These are phyloP conservation scores for Phylloporus rhodoxanthus DNA, from an alignment of 768 basidiomycete genomes.

Conservation along the genomic window DNA sequence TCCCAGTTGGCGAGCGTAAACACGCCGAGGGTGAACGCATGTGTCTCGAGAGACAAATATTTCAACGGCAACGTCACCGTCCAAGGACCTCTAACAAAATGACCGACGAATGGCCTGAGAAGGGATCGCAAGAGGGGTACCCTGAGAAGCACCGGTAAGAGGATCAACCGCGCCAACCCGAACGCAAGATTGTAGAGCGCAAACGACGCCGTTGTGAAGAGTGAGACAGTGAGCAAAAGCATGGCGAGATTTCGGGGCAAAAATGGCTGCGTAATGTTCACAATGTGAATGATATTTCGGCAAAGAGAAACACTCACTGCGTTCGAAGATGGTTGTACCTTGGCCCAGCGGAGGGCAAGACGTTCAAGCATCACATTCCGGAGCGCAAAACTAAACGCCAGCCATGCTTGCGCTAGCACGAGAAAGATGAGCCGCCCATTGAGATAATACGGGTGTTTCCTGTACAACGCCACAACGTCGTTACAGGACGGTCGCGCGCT, in stretches of 20 bases:
- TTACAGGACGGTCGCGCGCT: neutral
- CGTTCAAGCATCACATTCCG: constrained; percentile 62
- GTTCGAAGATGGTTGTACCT: constrained; percentile 6
- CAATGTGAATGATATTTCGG: neutral
- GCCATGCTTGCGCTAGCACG: constrained; percentile 44
- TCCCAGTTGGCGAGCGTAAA: constrained; percentile 60
- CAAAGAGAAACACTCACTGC: constrained; percentile 14
- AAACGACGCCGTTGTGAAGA: constrained; percentile 38
- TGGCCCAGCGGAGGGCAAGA: constrained; percentile 43
- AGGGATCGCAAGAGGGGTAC: constrained; percentile 47
- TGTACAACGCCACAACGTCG: constrained; percentile 19
- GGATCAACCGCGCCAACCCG: constrained; percentile 38
- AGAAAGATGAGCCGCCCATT: constrained; percentile 65
- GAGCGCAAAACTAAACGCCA: constrained; percentile 44
- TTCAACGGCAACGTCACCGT: constrained; percentile 45
- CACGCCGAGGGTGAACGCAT: constrained; percentile 47
- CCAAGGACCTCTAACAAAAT: constrained; percentile 56
- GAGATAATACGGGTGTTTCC: constrained; percentile 70
- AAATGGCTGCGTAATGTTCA: constrained; percentile 15
- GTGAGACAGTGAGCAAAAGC: constrained; percentile 33
- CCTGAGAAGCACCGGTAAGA: constrained; percentile 49
- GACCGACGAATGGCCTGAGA: constrained; percentile 57
- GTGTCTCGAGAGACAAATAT: constrained; percentile 40
- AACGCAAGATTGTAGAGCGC: constrained; percentile 40
- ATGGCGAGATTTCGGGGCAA: constrained; percentile 14